Evolutionary conservation across 495 filamentous ascomycete species (phyloP).

Genomic region (Penicillium lividum): DNA sequence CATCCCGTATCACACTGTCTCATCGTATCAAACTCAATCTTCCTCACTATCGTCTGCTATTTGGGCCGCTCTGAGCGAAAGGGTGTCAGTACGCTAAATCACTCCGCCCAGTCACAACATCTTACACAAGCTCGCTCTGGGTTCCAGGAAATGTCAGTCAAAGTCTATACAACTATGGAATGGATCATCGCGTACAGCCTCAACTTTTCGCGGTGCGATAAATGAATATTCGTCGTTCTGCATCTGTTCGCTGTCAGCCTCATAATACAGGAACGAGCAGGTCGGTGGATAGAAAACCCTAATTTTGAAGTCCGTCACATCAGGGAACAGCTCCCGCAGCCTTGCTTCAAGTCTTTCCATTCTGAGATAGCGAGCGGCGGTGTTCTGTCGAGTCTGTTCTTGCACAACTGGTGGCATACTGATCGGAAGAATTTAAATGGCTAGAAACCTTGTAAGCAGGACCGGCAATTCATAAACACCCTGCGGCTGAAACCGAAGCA

Average conservation of each 20-base stretch:
- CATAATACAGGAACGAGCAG: neutral
- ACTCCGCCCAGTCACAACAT: neutral
- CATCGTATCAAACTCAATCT: neutral
- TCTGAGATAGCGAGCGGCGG: neutral
- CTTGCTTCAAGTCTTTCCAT: neutral
- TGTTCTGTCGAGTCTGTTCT: slow-evolving; percentile 5
- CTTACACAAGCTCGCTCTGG: neutral
- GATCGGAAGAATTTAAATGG: neutral
- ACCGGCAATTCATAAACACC: neutral
- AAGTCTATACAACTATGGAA: neutral
- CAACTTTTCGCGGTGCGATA: neutral
- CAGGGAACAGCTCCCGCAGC: slow-evolving; percentile 1
- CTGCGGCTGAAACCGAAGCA: slow-evolving; percentile 1
- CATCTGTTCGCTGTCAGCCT: neutral
- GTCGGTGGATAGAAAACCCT: neutral
- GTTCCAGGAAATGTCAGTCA: neutral
- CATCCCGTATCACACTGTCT: neutral
- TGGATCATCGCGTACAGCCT: neutral
- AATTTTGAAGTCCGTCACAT: slow-evolving; percentile 2
- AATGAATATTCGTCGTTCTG: neutral
- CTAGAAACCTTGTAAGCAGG: neutral
- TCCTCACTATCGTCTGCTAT: neutral
- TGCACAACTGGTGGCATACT: slow-evolving; percentile 2
- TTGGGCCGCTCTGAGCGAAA: neutral
- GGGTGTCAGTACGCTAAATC: neutral